These are phyloP conservation scores for Lactifluus hygrophoroides DNA, from an alignment of 768 basidiomycete species.

Conservation along the genomic window DNA sequence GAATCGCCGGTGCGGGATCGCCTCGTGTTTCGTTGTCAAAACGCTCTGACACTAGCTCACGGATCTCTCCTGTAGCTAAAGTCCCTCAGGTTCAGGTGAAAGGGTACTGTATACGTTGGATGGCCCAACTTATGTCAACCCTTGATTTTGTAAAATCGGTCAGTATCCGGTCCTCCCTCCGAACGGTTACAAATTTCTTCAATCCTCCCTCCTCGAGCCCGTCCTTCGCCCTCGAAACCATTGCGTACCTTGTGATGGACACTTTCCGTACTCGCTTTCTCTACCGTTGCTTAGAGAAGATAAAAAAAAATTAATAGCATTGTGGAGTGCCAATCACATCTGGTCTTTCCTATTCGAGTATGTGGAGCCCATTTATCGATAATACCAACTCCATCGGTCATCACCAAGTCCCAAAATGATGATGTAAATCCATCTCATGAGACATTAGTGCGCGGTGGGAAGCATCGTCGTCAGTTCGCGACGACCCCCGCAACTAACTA, in stretches of 20 bases:
- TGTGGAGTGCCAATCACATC: background rate
- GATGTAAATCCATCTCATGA: background rate
- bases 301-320: background rate
- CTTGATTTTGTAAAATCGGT: background rate
- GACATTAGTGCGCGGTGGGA: background rate
- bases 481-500: background rate
- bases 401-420: background rate
- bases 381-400: background rate
- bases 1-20: constrained; percentile 7
- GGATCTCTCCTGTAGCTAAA: constrained; percentile 16
- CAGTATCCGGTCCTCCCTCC: no score
- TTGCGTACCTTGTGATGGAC: background rate
- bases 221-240: background rate
- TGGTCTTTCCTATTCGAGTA: constrained; percentile 4
- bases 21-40: constrained; percentile 16
- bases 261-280: background rate
- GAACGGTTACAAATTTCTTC: no score
- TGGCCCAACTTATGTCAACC: background rate
- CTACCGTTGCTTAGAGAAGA: background rate
- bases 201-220: background rate
- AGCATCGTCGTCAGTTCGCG: background rate
- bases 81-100: constrained; percentile 11
- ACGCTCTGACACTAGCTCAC: background rate
- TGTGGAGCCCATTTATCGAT: constrained; percentile 2
- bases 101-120: background rate